Evolutionary conservation across 371 early-diverging fungal species (phyloP), one percentile per base, ranked within the genome.

Genomic region (Syncephalis plumigaleata): DNA sequence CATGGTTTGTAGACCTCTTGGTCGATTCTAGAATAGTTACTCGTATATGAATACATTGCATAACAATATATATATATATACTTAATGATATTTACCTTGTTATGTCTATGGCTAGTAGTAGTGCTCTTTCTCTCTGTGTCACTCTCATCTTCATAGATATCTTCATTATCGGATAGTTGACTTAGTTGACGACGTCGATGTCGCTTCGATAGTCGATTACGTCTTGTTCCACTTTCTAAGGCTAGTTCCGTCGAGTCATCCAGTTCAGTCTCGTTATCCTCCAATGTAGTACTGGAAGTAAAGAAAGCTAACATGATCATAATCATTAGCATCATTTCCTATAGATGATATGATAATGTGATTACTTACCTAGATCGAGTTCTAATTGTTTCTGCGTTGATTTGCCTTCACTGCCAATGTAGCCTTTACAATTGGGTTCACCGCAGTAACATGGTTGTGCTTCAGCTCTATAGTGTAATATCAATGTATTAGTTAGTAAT

Each of bases 371-470:
- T 22, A 59, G 54, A 13, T 65, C 69, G 22, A 53, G 49, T 9
- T 52, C 55, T 2, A 53, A 37, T 31, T 24, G 55, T 47, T 31
- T 45, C 16, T 39, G 55, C 4, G 53, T 46, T 21, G 64, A 63
- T 47, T 73, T 67, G 45, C 66, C 67, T 44, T 67, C 57, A 0
- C 73, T 86, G 18, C 96, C 95, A 57, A 97, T 94, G 43, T 73
- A 75, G 1, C 95, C 95, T 53, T 78, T 82, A 60, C 98, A 98
- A 25, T 70, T 76, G 1, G 73, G 51, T 52, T 89, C 86, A 0
- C 90, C 92, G 58, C 98, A 98, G 53, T 77, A 88, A 55, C 98
- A 98, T 2, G 63, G 64, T 60, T 98, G 98, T 3, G 97, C 89
- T 27, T 74, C 69, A 18, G 82, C 75, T 42, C 87, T 81, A 53